Base-by-base conservation (phyloP, 2,329 filamentous ascomycete species). In the Aspergillus sp. region DNA sequence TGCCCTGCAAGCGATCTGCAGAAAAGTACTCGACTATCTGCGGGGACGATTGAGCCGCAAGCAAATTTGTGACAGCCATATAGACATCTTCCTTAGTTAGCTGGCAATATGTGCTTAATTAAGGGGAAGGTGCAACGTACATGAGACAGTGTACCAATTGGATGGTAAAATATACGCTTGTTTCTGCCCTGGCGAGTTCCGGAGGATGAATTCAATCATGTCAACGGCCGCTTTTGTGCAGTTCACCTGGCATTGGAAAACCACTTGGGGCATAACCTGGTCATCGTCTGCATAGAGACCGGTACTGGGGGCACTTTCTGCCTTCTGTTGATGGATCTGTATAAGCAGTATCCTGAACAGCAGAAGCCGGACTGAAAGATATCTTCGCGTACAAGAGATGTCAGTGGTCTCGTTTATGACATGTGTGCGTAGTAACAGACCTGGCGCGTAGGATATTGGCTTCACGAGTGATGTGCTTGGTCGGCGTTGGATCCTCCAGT, bases 291-390 rank as follows among this genome's bases (percentile, higher is more conserved):
- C 27, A 39, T 52, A 52, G 6, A 52, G 17, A 38, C 50, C 50
- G 17, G 8, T 51, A 11, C 49, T 27, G 5, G 15, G 50, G 13
- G 32, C 10, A 11, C 39, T 39, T 10, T 52, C 8, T 19, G 15
- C 3, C 4, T 48, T 42, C 42, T 42, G 39, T 21, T 57, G 54
- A 23, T 59, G 52, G 5, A 63, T 56, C 27, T 63, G 61, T 15
- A 55, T 11, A 15, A 63, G 61, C 5, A 61, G 25, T 2, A 57
- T 51, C 25, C 61, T 56, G 11, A 61, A 63, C 5, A 63, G 55
- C 13, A 63, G 61, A 2, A 63, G 55, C 27, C 61, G 55, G 19
- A 63, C 59, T 21, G 59, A 63, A 6, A 63, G 59, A 50, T 63
- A 63, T 25, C 61, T 63, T 21, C 32, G 0, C 2, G 32, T 36